Evolutionary conservation across 1,284 basidiomycete genomes (phyloP), one percentile per base, ranked within the genome.

Genomic region (Heterobasidion irregulare): DNA sequence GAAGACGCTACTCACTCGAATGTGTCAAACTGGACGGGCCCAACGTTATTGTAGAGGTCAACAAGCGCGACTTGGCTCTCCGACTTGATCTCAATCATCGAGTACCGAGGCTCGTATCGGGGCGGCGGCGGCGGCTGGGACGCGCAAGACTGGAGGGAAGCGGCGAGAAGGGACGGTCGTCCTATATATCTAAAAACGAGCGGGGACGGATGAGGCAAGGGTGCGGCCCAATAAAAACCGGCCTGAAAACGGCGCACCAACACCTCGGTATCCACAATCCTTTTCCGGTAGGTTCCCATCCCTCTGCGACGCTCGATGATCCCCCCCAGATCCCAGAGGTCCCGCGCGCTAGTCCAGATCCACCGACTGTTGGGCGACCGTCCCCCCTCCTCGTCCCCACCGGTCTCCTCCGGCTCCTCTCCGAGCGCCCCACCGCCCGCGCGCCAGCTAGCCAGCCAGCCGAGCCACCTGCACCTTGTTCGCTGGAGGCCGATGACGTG

Each of bases 1-100:
- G 38, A n/a, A 41, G n/a, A 41, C 38, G n/a, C 48, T 47, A 79
- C 81, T 69, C 62, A 84, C 82, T 53, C 44, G 50, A 48, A 32
- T 41, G 57, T 52, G 36, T 52, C 38, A n/a, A 56, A 51, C 36
- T 54, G 52, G 45, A 56, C 38, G 53, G 19, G 57, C 26, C 26
- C 26, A 26, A 26, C 26, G 26, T 26, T 41, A 38, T 45, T 53
- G 57, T 52, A 59, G 36, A 50, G 41, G 57, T 48, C 36, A 35
- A 46, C 53, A 35, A 59, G 50, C 35, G 47, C 50, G 46, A 43
- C 45, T 43, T 57, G 59, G 48, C 54, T 50, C 48, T 58, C 53
- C 13, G 53, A 32, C 51, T 60, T 57, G 53, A 57, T 56, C 57
- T 68, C 69, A 61, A 64, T 66, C 68, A 68, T 68, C 61, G 66